Base-by-base conservation (phyloP, 208 protist genomes). In the Trypanosoma theileri region DNA sequence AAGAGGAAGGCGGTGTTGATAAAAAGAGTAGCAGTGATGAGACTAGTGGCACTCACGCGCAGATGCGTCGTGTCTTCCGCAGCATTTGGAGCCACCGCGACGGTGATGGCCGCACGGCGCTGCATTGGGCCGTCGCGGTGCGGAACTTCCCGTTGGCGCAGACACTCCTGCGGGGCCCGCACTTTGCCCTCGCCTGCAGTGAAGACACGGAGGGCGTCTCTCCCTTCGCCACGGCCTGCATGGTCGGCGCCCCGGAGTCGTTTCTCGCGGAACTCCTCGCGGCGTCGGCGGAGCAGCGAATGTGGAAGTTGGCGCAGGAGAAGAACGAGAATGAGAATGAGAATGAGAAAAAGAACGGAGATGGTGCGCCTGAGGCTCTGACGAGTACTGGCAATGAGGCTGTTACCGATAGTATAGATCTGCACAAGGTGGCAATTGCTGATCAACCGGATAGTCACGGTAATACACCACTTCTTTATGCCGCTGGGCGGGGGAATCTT, bases 71-170 rank as follows among this genome's bases (percentile, higher is more conserved):
- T 77, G 86, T 59, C 22, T 83, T 75, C 40, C 46, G 62, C 45
- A 84, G 82, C 14, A 58, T 92, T 17, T 92, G 84, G 86, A 77
- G 84, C 17, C 90, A 86, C 60, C 87, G 72, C 14, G 92, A 97
- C 51, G 82, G 58, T 41, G 92, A 97, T 55, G 92, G 90, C n/a
- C 81, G 92, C 61, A 96, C 92, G 4, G 85, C 89, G 0, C 77
- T 96, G 19, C 92, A 97, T 69, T 97, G 92, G 92, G 86, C 92
- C 0, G 59, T 96, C 4, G 85, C 90, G 8, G 68, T 94, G 52
- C 73, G 79, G 56, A 92, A 93, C 76, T 94, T 85, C 45, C 78
- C 78, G 0, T 66, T 97, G 21, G 90, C 84, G 4, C 69, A 17
- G 9, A 79, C 40, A 9, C 78, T 97, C 17, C 81, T 94, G 80